These are phyloP conservation scores for Neurospora tetrasperma DNA, from an alignment of 495 filamentous ascomycete species.

Conservation along the genomic window DNA sequence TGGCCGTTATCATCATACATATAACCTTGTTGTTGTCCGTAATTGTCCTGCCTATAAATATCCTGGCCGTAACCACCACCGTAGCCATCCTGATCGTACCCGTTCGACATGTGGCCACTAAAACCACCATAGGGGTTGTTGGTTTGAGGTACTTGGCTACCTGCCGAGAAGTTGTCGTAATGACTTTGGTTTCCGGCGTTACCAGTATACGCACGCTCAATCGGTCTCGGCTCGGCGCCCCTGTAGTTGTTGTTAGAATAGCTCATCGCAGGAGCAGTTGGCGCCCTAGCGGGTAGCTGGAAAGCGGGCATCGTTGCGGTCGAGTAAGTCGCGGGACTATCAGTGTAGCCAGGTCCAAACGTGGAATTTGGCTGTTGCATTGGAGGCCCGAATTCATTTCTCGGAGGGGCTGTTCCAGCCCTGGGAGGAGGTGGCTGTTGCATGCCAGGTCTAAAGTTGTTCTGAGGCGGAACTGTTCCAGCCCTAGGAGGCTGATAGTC, in stretches of 20 bases:
- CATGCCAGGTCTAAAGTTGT: slow-evolving; percentile 3
- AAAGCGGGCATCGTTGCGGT: slow-evolving; percentile 25
- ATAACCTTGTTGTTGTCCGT: not conserved
- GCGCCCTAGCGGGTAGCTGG: slow-evolving; percentile 23
- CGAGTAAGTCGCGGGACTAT: slow-evolving; percentile 24
- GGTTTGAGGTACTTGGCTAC: slow-evolving; percentile 3
- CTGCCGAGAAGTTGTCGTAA: not conserved
- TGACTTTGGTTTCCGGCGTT: not conserved
- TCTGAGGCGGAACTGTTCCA: slow-evolving; percentile 7
- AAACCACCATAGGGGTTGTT: slow-evolving; percentile 4
- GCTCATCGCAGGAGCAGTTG: slow-evolving; percentile 10
- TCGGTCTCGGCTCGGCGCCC: slow-evolving; percentile 14
- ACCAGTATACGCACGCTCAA: not conserved
- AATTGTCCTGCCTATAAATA: slow-evolving; percentile 20
- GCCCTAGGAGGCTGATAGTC: not conserved
- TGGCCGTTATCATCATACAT: slow-evolving; percentile 28
- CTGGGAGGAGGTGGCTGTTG: slow-evolving; percentile 6
- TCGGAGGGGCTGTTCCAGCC: slow-evolving; percentile 3
- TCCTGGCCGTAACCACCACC: slow-evolving; percentile 21
- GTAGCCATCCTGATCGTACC: not conserved
- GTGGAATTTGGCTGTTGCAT: slow-evolving; percentile 15
- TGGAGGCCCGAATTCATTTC: slow-evolving; percentile 6
- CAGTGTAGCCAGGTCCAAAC: slow-evolving; percentile 14
- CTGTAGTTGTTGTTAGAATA: slow-evolving; percentile 14
- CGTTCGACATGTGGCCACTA: not conserved